phyloP scores from a whole-genome alignment of 495 filamentous ascomycete genomes.

The Penicillium paxilli region DNA sequence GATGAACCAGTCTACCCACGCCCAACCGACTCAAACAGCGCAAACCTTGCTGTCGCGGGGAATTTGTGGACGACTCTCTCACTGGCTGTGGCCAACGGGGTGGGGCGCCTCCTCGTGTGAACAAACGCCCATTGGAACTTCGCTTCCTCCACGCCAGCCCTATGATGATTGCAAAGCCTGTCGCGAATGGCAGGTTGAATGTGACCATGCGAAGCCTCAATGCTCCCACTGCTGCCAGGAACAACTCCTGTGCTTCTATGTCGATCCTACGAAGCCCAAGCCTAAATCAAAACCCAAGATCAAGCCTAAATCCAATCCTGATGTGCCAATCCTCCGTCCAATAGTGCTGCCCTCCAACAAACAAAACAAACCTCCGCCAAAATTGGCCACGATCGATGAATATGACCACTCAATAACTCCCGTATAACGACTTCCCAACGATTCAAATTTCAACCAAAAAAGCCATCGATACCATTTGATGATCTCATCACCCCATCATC shows the following conservation, averaged over 20 bases:
- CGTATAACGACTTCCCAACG: too few relatives aligned
- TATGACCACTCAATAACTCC: too few relatives aligned
- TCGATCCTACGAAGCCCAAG: conserved; percentile 24
- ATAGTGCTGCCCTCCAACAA: background rate
- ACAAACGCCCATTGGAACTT: conserved; percentile 1
- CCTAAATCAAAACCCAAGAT: background rate
- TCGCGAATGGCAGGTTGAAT: conserved; percentile 28
- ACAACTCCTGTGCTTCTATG: conserved; percentile 43
- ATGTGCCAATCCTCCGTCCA: background rate
- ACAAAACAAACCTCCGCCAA: too few relatives aligned
- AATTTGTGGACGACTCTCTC: conserved; percentile 14
- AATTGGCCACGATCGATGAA: too few relatives aligned
- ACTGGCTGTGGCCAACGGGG: conserved; percentile 23
- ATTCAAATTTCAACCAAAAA: too few relatives aligned
- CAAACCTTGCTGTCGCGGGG: conserved; percentile 8
- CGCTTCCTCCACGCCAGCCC: background rate
- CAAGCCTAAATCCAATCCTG: background rate
- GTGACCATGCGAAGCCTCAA: conserved; percentile 34
- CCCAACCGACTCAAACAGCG: background rate
- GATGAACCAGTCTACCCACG: background rate
- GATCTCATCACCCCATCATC: too few relatives aligned
- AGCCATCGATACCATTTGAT: too few relatives aligned
- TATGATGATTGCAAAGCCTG: conserved; percentile 32
- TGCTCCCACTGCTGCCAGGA: conserved; percentile 39
- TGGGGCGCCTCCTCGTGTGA: conserved; percentile 15